Conservation (phyloP, 805 yeast genomes). For the Saturnispora diversa region DNA sequence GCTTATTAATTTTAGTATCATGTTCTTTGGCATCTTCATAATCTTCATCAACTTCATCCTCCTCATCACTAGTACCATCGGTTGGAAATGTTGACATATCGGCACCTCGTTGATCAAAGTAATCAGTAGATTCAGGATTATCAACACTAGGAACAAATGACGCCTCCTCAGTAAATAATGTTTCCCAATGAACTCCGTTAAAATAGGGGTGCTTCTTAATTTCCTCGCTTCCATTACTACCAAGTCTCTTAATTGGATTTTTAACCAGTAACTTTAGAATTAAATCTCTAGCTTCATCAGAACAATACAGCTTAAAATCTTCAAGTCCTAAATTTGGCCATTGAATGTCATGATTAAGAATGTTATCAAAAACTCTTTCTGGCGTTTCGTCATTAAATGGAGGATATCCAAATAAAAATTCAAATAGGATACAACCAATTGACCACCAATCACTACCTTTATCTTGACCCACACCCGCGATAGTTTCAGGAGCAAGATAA, state of each 20-base stretch:
- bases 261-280: constrained; percentile 53
- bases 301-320: constrained; percentile 44
- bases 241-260: constrained; percentile 64
- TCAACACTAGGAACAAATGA: constrained; percentile 75
- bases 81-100: constrained; percentile 52
- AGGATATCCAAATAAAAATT: constrained; percentile 85
- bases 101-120: constrained; percentile 89
- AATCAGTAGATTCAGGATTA: constrained; percentile 82
- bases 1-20: no score
- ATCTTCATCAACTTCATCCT: constrained; percentile 1
- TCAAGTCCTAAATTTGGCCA: constrained; percentile 71
- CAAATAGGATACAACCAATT: constrained; percentile 90
- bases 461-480: constrained; percentile 73
- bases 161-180: constrained; percentile 60
- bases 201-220: constrained; percentile 77
- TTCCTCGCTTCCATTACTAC: constrained; percentile 69
- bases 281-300: constrained; percentile 66
- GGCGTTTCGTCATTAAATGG: constrained; percentile 87
- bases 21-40: constrained; percentile 22
- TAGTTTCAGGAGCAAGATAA: constrained; percentile 94
- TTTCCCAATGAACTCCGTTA: constrained; percentile 62
- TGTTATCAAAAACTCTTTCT: constrained; percentile 73
- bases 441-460: constrained; percentile 99
- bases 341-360: constrained; percentile 60
- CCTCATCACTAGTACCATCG: constrained; percentile 9